phyloP scores from a whole-genome alignment of 2,329 filamentous ascomycete species.

The Exophiala xenobiotica region DNA sequence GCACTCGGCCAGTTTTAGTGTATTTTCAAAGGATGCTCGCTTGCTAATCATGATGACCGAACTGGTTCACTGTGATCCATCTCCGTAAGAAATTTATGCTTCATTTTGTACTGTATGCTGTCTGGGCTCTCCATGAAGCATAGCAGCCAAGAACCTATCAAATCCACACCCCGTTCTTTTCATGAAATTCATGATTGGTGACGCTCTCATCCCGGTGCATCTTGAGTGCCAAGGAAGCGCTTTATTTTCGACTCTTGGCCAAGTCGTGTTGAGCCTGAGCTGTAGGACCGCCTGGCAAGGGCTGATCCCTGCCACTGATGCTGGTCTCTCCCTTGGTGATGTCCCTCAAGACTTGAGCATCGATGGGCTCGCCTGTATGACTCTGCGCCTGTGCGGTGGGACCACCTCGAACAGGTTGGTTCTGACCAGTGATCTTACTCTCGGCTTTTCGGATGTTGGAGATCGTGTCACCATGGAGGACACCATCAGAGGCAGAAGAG shows the following conservation, averaged over 20 bases:
- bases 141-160: not conserved
- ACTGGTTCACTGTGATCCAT: not conserved
- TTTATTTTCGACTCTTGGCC: constrained; percentile 5
- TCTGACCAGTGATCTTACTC: constrained; percentile 39
- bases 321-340: constrained; percentile 43
- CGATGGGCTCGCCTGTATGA: constrained; percentile 37
- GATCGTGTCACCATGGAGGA: constrained; percentile 34
- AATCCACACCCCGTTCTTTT: too few relatives aligned
- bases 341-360: constrained; percentile 38
- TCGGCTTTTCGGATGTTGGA: constrained; percentile 43
- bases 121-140: not conserved
- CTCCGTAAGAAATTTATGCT: not conserved
- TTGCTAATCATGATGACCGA: not conserved
- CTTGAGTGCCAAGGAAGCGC: too few relatives aligned
- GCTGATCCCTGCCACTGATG: constrained; percentile 36
- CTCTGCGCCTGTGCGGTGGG: constrained; percentile 45
- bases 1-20: too few relatives aligned
- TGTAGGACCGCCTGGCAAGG: constrained; percentile 41
- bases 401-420: constrained; percentile 37
- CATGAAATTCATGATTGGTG: not conserved
- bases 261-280: constrained; percentile 38
- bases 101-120: not conserved
- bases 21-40: too few relatives aligned
- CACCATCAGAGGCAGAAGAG: not conserved
- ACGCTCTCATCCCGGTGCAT: not conserved